Conservation (phyloP, 2,329 filamentous ascomycete species). For the Colletotrichum siamense region DNA sequence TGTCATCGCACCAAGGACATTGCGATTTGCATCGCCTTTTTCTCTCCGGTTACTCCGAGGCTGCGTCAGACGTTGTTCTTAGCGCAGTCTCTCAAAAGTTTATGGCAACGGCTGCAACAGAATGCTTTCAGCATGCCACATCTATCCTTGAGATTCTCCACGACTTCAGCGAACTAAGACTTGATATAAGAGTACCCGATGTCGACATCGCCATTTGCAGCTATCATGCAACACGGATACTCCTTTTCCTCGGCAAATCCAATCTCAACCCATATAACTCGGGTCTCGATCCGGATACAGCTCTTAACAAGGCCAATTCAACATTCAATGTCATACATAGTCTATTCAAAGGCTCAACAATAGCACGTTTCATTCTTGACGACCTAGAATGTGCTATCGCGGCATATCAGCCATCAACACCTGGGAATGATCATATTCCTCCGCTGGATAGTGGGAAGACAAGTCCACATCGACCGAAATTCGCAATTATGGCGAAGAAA, state of each 20-base stretch:
- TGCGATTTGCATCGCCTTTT: constrained; percentile 49
- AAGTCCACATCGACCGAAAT: constrained; percentile 8
- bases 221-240: not conserved
- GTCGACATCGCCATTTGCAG: not conserved
- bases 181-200: not conserved
- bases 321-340: not conserved
- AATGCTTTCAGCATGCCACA: not conserved
- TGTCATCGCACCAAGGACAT: not conserved
- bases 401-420: not conserved
- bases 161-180: not conserved
- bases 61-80: constrained; percentile 29
- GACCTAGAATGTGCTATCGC: not conserved
- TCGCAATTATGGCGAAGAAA: constrained; percentile 33
- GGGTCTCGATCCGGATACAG: not conserved
- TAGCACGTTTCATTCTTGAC: not conserved
- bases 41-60: constrained; percentile 43
- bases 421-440: not conserved
- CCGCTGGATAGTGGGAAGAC: not conserved
- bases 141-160: not conserved
- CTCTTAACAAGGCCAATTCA: not conserved
- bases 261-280: not conserved
- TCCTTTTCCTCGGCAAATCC: not conserved
- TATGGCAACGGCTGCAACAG: not conserved
- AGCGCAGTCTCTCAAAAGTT: not conserved
- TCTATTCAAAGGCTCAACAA: not conserved